Evolutionary conservation across 345 rosid genomes (phyloP).

Genomic region (Pugionium dolabratum): DNA sequence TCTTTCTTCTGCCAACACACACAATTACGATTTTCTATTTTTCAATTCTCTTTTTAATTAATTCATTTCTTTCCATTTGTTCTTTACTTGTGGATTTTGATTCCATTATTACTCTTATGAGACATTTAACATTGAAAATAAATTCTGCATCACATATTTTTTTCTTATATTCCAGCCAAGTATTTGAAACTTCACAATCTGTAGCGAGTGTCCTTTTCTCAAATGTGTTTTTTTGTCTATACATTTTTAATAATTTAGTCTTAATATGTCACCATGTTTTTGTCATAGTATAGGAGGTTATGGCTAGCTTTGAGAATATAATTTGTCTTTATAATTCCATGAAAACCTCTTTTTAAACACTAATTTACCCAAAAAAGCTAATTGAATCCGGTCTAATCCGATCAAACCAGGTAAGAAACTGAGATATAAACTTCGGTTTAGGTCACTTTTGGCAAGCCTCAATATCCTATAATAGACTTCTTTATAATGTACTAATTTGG

Average conservation of each 20-base stretch:
- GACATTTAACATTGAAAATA: no score
- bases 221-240: no score
- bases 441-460: conserved; percentile 18
- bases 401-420: not conserved
- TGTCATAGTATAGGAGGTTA: conserved; percentile 6
- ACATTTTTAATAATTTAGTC: not conserved
- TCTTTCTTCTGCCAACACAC: conserved; percentile 38
- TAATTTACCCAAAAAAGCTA: not conserved
- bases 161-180: no score
- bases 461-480: not conserved
- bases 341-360: not conserved
- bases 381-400: not conserved
- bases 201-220: not conserved
- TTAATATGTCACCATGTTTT: conserved; percentile 11
- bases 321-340: not conserved
- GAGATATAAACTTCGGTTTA: not conserved
- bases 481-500: conserved; percentile 14
- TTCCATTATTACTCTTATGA: no score
- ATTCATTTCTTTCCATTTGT: not conserved
- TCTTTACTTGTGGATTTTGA: not conserved
- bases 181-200: no score
- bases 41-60: not conserved
- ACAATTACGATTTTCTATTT: not conserved
- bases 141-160: no score
- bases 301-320: not conserved